These are phyloP conservation scores for Yarrowia sp. DNA, from an alignment of 805 yeast genomes.

Conservation along the genomic window DNA sequence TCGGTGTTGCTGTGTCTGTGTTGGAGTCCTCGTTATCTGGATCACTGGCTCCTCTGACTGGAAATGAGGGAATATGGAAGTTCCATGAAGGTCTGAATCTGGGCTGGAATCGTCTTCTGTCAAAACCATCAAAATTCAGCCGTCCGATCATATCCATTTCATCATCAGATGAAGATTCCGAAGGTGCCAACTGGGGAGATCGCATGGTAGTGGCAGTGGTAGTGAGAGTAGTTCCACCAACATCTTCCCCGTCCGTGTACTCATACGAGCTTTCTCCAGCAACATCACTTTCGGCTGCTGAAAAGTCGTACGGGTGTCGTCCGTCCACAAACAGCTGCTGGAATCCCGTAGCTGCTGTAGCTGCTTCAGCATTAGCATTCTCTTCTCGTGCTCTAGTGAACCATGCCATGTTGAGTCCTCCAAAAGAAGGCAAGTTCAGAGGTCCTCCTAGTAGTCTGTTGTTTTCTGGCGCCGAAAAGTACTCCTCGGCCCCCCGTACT, in stretches of 20 bases:
- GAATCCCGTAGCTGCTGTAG: slow-evolving; percentile 2
- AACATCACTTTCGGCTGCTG: slow-evolving; percentile 17
- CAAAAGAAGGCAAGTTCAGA: slow-evolving; percentile 10
- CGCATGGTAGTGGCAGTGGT: background rate
- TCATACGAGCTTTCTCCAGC: background rate
- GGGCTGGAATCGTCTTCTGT: slow-evolving; percentile 21
- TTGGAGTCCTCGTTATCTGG: slow-evolving; percentile 9
- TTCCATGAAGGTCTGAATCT: slow-evolving; percentile 30
- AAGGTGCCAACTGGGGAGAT: slow-evolving; percentile 30
- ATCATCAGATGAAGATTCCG: slow-evolving; percentile 38
- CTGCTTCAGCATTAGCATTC: slow-evolving; percentile 7
- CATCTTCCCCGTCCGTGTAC: slow-evolving; percentile 15
- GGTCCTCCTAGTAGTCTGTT: slow-evolving; percentile 2
- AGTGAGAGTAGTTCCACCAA: background rate
- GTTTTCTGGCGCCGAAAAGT: slow-evolving; percentile 13
- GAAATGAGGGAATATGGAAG: slow-evolving; percentile 21
- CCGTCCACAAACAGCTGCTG: slow-evolving; percentile 25
- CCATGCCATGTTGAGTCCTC: slow-evolving; percentile 22
- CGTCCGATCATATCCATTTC: slow-evolving; percentile 34
- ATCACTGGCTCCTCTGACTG: background rate
- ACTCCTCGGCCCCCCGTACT: background rate
- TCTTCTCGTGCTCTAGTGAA: background rate
- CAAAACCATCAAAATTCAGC: slow-evolving; percentile 22
- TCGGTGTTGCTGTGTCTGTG: background rate
- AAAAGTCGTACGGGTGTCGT: slow-evolving; percentile 18